These are phyloP conservation scores for Periconia macrospinosa DNA, from an alignment of 2,329 filamentous ascomycete species.

Conservation along the genomic window DNA sequence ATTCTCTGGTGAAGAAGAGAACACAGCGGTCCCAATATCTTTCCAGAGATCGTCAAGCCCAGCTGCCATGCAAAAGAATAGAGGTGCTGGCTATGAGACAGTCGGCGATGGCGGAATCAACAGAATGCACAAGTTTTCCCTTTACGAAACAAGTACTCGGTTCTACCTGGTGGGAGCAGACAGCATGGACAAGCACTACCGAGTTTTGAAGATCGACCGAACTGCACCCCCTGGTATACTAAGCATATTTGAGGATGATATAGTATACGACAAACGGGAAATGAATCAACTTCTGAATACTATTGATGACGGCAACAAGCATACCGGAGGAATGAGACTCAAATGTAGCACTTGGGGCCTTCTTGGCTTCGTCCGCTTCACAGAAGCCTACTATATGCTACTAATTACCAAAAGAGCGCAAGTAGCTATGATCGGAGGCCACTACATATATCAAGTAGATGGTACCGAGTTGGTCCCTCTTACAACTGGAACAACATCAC, in stretches of 20 bases:
- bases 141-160: slow-evolving; percentile 91
- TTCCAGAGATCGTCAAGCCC: slow-evolving; percentile 46
- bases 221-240: slow-evolving; percentile 79
- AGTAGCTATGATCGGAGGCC: slow-evolving; percentile 92
- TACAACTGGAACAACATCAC: slow-evolving; percentile 67
- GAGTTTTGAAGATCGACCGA: slow-evolving; percentile 92
- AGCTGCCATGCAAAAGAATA: slow-evolving; percentile 40
- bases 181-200: slow-evolving; percentile 82
- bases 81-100: slow-evolving; percentile 43
- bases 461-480: slow-evolving; percentile 89
- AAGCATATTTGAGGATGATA: slow-evolving; percentile 89
- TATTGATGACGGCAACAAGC: slow-evolving; percentile 93
- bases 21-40: slow-evolving; percentile 40
- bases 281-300: slow-evolving; percentile 92
- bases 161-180: slow-evolving; percentile 96
- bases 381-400: slow-evolving; percentile 95
- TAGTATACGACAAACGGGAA: slow-evolving; percentile 87
- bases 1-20: slow-evolving; percentile 47
- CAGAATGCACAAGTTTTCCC: slow-evolving; percentile 91
- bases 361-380: slow-evolving; percentile 93
- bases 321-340: slow-evolving; percentile 84
- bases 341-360: slow-evolving; percentile 92
- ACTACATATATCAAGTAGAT: slow-evolving; percentile 94
- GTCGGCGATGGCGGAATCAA: slow-evolving; percentile 48
- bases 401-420: slow-evolving; percentile 94